Base-by-base conservation (phyloP, 768 basidiomycete genomes). In the Tephrocybe rancida region DNA sequence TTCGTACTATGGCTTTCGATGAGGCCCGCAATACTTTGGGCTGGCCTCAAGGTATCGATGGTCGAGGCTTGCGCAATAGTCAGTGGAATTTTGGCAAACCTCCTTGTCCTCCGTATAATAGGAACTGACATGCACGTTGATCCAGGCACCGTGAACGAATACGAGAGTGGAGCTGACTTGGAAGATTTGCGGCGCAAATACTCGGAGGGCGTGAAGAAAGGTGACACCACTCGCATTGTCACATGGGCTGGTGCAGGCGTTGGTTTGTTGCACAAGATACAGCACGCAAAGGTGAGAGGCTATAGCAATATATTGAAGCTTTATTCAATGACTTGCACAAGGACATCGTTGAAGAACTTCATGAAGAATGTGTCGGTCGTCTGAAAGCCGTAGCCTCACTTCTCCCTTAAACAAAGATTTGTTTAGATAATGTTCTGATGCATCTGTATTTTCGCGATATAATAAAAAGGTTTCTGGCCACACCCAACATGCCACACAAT, bases 221-320 rank as follows among this genome's bases (percentile, higher is more conserved):
- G 69, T 37, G 81, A 90, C 57, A 64, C 71, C 9, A 71, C 75
- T 50, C 73, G 83, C 38, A 75, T 83, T 54, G 67, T 87, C 2
- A 77, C 84, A 11, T 91, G 89, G 89, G 81, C 86, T 13, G 89
- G 88, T 38, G 76, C 80, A 35, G 82, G 86, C 14, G 80, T 88
- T 24, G 84, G 79, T 11, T 70, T 83, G 44, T 79, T 88, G 69
- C 71, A 74, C 19, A 68, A 61, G 48, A 61, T 70, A 21, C 67
- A 71, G 47, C 63, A 75, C n/a, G 76, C 77, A 5, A 71, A 70
- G 68, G 78, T 73, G 38, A 57, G 63, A 18, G 13, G 30, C 21
- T 44, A 4, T 29, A 25, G 2, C 11, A 7, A 25, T 42, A 6
- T 21, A 7, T 2, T 34, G 1, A 34, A 0, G n/a, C 10, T 14